phyloP scores from a whole-genome alignment of 441 rosid species.

The Manihot esculenta region DNA sequence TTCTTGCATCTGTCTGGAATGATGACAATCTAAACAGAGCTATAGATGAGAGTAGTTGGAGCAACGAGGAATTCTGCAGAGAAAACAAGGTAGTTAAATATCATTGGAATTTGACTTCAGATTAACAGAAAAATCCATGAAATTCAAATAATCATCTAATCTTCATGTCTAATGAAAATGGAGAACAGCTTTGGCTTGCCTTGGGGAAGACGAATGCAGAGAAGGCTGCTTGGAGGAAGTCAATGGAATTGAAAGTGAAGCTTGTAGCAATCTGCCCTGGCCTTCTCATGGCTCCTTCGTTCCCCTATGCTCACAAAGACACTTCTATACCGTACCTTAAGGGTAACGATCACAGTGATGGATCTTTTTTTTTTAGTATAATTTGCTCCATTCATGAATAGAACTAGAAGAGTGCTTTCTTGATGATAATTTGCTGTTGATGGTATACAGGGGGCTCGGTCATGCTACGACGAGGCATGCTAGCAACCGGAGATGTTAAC shows the following conservation, averaged over 20 bases:
- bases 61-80: slow-evolving; percentile 39
- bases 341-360: slow-evolving; percentile 21
- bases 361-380: too few species aligned
- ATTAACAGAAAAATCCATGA: background rate
- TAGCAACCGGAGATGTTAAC: slow-evolving; percentile 30
- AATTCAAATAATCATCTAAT: background rate
- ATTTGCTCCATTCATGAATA: too few species aligned
- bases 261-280: slow-evolving; percentile 40
- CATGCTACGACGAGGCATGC: slow-evolving; percentile 34
- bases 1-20: slow-evolving; percentile 39
- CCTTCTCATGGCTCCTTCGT: slow-evolving; percentile 36
- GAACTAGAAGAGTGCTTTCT: background rate
- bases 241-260: slow-evolving; percentile 38
- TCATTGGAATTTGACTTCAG: background rate
- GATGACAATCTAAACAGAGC: slow-evolving; percentile 1
- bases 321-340: slow-evolving; percentile 36
- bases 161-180: background rate
- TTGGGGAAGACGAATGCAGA: slow-evolving; percentile 42
- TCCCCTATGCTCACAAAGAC: slow-evolving; percentile 26
- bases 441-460: slow-evolving; percentile 24
- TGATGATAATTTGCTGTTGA: background rate
- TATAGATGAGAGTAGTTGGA: slow-evolving; percentile 37
- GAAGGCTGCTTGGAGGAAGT: slow-evolving; percentile 37
- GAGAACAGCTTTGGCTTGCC: slow-evolving; percentile 42
- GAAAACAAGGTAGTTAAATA: slow-evolving; percentile 32